These are phyloP conservation scores for Xylaria sp. DNA, from an alignment of 495 filamentous ascomycete genomes.

Conservation along the genomic window DNA sequence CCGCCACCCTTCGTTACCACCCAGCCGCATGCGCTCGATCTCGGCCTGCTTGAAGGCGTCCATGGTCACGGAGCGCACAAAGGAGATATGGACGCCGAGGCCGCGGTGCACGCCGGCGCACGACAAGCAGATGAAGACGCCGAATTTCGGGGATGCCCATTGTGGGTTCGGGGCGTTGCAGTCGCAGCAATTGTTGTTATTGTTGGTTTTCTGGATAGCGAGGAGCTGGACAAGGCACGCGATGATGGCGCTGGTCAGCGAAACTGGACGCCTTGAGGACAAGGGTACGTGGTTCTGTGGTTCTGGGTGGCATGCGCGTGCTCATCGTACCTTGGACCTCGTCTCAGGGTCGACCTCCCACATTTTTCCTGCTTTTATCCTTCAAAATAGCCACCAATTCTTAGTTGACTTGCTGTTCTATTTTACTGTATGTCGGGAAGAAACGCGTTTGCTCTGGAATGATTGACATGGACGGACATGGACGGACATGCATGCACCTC, in stretches of 20 bases:
- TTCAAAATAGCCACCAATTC: neutral
- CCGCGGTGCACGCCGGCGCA: constrained; percentile 96
- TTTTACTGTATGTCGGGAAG: neutral
- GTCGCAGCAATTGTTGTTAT: constrained; percentile 90
- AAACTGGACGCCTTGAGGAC: constrained; percentile 19
- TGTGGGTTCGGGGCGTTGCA: constrained; percentile 93
- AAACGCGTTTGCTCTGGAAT: constrained; percentile 5
- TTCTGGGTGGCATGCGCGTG: neutral
- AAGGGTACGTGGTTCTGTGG: constrained; percentile 5
- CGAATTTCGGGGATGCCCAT: constrained; percentile 80
- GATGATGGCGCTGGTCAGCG: constrained; percentile 17
- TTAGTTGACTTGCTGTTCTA: neutral
- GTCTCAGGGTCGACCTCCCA: constrained; percentile 99
- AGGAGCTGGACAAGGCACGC: constrained; percentile 64
- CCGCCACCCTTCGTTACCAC: constrained; percentile 87
- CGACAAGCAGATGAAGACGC: constrained; percentile 94
- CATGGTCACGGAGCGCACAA: constrained; percentile 96
- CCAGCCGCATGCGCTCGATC: constrained; percentile 83
- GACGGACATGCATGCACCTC: constrained; percentile 6
- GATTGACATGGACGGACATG: neutral
- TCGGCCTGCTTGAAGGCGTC: constrained; percentile 92
- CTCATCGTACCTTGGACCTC: constrained; percentile 74
- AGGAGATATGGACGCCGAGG: constrained; percentile 96
- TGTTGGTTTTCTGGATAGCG: constrained; percentile 83
- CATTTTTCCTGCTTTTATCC: constrained; percentile 57